Evolutionary conservation across 192 early-diverging fungal genomes (phyloP), one percentile per base, ranked within the genome.

Genomic region (Spizellomyces sp.): DNA sequence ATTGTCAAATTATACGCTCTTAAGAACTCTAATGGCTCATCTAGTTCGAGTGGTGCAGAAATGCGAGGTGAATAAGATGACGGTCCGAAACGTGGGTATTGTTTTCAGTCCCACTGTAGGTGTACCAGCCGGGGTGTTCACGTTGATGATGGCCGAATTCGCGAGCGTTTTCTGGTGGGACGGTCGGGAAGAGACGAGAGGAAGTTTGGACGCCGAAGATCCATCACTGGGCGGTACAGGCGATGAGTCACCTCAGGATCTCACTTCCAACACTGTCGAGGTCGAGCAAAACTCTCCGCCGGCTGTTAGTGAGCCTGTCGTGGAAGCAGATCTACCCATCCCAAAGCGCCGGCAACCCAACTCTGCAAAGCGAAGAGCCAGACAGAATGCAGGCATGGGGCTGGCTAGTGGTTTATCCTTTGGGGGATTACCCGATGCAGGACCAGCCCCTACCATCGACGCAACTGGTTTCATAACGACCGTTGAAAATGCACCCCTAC

Each of bases 31-130:
- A 62, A 91, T 92, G 1, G 95, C 90, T 0, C 97, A 99, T 68
- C 86, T 99, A 62, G 90, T 96, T 61, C 80, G 91, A 48, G 89
- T 99, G 54, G 96, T 98, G 19, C 90, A 92, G 64, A 84, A 89
- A 59, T 83, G 89, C 9, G 88, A 90, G 44, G 80, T 88, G 36
- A 99, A 99, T 83, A 91, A 90, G 77, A 99, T 99, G 97, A 97
- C 92, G 6, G 84, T 95, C 60, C 89, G 92, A 22, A 98, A 98
- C 84, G 88, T 99, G 47, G 92, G 94, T 58, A 99, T 98, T 65
- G 95, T 99, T 6, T 98, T 98, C 71, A 90, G 94, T 43, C 96
- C 95, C 17, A 97, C 96, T 6, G 82, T 99, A 3, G 92, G 93
- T 21, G 93, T 99, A 64, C 95, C 96, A 1, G 94, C 92, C 14